phyloP scores from a whole-genome alignment of 371 early-diverging fungal species.

The Blakeslea trispora region DNA sequence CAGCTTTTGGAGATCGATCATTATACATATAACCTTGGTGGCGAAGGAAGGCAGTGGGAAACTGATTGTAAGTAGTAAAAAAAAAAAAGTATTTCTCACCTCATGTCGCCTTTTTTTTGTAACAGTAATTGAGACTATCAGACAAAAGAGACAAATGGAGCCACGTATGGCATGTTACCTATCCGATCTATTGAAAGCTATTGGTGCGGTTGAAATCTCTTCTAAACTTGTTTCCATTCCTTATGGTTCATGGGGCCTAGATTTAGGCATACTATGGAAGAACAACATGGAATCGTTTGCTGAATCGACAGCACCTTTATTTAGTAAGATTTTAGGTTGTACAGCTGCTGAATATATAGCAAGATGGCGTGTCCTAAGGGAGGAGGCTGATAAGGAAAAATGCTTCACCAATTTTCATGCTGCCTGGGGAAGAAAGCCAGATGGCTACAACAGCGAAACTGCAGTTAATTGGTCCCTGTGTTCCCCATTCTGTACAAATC shows the following conservation, averaged over 20 bases:
- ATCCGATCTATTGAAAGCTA: constrained; percentile 14
- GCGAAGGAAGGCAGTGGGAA: constrained; percentile 18
- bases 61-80: constrained; percentile 8
- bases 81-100: neutral
- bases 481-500: constrained; percentile 6
- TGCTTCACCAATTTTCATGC: constrained; percentile 33
- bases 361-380: constrained; percentile 15
- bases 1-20: constrained; percentile 42
- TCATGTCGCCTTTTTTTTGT: neutral
- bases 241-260: constrained; percentile 36
- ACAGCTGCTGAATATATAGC: constrained; percentile 13
- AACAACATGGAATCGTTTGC: constrained; percentile 33
- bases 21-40: constrained; percentile 12
- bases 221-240: constrained; percentile 27
- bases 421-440: constrained; percentile 35
- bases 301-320: constrained; percentile 22
- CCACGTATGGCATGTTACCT: constrained; percentile 24
- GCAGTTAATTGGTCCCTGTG: constrained; percentile 25
- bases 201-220: constrained; percentile 23
- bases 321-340: constrained; percentile 16
- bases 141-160: constrained; percentile 21
- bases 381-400: constrained; percentile 21
- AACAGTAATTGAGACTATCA: constrained; percentile 16
- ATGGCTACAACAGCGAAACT: neutral
- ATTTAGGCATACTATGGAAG: constrained; percentile 36